Base-by-base conservation (phyloP, 1,284 basidiomycete genomes). In the Boletellus deceptivus region DNA sequence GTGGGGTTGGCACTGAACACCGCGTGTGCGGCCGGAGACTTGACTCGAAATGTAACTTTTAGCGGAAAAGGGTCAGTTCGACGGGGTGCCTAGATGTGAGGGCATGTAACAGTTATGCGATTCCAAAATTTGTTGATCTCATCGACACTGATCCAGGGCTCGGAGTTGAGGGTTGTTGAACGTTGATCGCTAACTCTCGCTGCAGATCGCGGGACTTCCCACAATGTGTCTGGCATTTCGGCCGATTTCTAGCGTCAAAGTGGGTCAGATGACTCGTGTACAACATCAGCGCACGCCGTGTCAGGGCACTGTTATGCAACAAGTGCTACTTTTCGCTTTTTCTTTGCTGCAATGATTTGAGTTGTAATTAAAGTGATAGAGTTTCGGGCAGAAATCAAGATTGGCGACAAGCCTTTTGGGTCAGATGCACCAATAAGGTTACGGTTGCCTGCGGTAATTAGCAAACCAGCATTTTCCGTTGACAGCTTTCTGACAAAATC, bases 341-440 rank as follows among this genome's bases (percentile, higher is more conserved):
- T n/a, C n/a, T 27, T 33, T 43, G 17, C 17, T n/a, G 3, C 16
- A 10, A 31, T 31, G 48, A 52, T 67, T 70, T 67, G 55, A 49
- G 69, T 70, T 67, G 69, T 46, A 71, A 71, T 31, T 70, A 68
- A 71, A 68, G 65, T 71, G 69, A 68, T 68, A 71, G 65, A 69
- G 65, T 68, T 68, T 65, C 64, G 61, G 56, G 18, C 54, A 44
- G 45, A 44, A 71, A 68, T 68, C 65, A 68, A 68, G 65, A 68
- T 68, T 68, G 65, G 60, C 69, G 58, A 71, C 69, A 63, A 68
- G 46, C 67, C 65, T 68, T 71, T 71, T 68, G 68, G 69, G 67
- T 68, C 65, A 48, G 41, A 55, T 56, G 59, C 68, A 56, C 65
- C 65, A 69, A 71, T 67, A 67, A 67, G 68, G 68, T 69, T 63